phyloP scores from a whole-genome alignment of 2,329 filamentous ascomycete genomes.

The Lomentospora prolificans region DNA sequence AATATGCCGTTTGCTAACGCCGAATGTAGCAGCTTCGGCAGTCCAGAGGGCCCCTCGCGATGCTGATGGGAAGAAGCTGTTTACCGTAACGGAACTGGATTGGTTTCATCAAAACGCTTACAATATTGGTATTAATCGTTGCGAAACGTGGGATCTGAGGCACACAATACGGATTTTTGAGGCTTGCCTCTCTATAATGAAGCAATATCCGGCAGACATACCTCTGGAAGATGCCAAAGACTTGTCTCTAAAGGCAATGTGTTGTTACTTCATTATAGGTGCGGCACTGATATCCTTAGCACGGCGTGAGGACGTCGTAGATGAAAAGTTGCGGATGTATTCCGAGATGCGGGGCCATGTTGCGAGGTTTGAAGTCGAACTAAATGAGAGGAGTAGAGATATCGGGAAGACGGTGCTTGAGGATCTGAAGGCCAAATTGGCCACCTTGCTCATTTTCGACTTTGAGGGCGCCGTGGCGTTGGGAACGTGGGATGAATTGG shows the following conservation, averaged over 20 bases:
- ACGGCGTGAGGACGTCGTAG: constrained; percentile 37
- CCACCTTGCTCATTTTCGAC: constrained; percentile 62
- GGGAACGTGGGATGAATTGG: constrained; percentile 57
- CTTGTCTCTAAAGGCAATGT: constrained; percentile 48
- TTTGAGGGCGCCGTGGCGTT: constrained; percentile 65
- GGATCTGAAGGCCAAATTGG: constrained; percentile 53
- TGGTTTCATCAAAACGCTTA: constrained; percentile 82
- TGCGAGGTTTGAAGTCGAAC: constrained; percentile 39
- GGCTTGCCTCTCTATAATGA: constrained; percentile 42
- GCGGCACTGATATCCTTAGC: constrained; percentile 42
- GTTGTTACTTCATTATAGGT: constrained; percentile 60
- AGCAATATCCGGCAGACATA: constrained; percentile 38
- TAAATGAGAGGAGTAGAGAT: neutral
- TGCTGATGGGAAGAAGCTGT: constrained; percentile 35
- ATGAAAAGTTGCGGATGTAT: constrained; percentile 51
- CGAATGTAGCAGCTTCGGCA: constrained; percentile 26
- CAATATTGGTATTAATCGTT: constrained; percentile 60
- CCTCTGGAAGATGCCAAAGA: constrained; percentile 31
- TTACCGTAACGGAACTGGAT: constrained; percentile 57
- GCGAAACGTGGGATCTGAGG: constrained; percentile 41
- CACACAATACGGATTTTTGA: constrained; percentile 46
- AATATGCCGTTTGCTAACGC: too few relatives aligned
- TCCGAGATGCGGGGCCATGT: constrained; percentile 50
- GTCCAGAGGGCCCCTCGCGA: constrained; percentile 28
- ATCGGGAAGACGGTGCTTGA: neutral